phyloP scores from a whole-genome alignment of 805 yeast species.

The Starmerella khaoyaiensis region DNA sequence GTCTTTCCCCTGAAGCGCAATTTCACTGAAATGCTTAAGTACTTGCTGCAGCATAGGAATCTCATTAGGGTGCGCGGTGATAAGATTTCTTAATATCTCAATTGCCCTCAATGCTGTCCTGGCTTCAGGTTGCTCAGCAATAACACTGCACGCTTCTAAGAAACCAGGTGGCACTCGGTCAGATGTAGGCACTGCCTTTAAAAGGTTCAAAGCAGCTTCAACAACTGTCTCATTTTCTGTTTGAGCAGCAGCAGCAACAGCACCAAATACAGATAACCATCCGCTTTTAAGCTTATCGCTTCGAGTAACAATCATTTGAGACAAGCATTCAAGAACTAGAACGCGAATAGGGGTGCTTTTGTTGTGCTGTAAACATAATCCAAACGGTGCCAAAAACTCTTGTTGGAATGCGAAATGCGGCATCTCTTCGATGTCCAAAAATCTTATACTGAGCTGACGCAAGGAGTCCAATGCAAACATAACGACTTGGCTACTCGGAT shows the following conservation, averaged over 20 bases:
- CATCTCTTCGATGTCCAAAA: slow-evolving; percentile 84
- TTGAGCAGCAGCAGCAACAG: slow-evolving; percentile 60
- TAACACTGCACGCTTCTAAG: slow-evolving; percentile 61
- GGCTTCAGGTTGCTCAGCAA: slow-evolving; percentile 71
- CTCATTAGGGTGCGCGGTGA: slow-evolving; percentile 17
- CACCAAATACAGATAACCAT: slow-evolving; percentile 80
- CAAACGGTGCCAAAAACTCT: slow-evolving; percentile 85
- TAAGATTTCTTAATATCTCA: slow-evolving; percentile 47
- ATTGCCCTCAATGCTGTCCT: slow-evolving; percentile 69
- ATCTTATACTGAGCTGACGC: slow-evolving; percentile 83
- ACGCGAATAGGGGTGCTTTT: slow-evolving; percentile 60
- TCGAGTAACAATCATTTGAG: slow-evolving; percentile 70
- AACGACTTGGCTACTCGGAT: slow-evolving; percentile 59
- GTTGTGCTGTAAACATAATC: slow-evolving; percentile 58
- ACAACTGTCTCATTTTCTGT: slow-evolving; percentile 5
- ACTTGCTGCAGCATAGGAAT: slow-evolving; percentile 28
- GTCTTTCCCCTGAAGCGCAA: slow-evolving; percentile 87
- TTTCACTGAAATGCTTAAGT: slow-evolving; percentile 71
- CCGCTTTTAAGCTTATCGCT: slow-evolving; percentile 73
- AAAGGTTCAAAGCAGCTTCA: slow-evolving; percentile 14
- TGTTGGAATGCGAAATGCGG: slow-evolving; percentile 92
- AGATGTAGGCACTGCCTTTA: slow-evolving; percentile 29
- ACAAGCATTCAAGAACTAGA: slow-evolving; percentile 79
- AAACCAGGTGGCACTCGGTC: slow-evolving; percentile 28
- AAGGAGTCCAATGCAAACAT: slow-evolving; percentile 88